Evolutionary conservation across 2,329 filamentous ascomycete species (phyloP), one percentile per base, ranked within the genome.

Genomic region (Alternaria brassicicola): DNA sequence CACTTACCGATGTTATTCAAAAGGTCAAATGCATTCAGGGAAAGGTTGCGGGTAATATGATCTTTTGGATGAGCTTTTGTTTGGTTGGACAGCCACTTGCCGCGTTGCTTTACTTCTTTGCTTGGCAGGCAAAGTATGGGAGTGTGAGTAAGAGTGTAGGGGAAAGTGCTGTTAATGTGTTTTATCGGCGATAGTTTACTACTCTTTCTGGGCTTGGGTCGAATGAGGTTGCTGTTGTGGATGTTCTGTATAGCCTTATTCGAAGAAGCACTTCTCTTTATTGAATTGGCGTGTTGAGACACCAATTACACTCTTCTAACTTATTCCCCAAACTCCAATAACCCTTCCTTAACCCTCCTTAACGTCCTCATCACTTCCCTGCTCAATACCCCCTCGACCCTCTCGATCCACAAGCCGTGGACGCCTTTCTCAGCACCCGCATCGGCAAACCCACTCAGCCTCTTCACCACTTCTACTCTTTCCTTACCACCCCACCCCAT

Each of bases 121-220:
- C 93, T 1, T 99, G 95, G 94, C 94, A 98, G 79, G 92, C 92
- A 54, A 98, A 98, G 81, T 97, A 97, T 75, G 95, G 95, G 12
- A 93, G 89, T 69, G 89, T 93, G 21, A 91, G 81, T 10, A 74
- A 71, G 55, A 65, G 71, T 57, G 67, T 68, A 4, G 62, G 67
- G 21, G 64, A 69, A 19, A 74, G 67, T 39, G 58, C 57, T 41
- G 66, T 68, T 28, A 59, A 66, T 38, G 51, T 73, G 28, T 70
- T 73, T 41, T 43, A 38, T 10, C 54, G 67, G 50, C 63, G 69
- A 7, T 72, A 54, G 51, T 21, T 6, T 23, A n/a, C 30, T 7
- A 25, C 8, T 17, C 31, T 17, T n/a, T 35, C n/a, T 33, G 36
- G 4, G 13, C 30, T 47, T 25, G 19, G 21, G 10, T 33, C 12